Evolutionary conservation across 2,329 filamentous ascomycete genomes (phyloP).

Genomic region (Colletotrichum tamarilloi): DNA sequence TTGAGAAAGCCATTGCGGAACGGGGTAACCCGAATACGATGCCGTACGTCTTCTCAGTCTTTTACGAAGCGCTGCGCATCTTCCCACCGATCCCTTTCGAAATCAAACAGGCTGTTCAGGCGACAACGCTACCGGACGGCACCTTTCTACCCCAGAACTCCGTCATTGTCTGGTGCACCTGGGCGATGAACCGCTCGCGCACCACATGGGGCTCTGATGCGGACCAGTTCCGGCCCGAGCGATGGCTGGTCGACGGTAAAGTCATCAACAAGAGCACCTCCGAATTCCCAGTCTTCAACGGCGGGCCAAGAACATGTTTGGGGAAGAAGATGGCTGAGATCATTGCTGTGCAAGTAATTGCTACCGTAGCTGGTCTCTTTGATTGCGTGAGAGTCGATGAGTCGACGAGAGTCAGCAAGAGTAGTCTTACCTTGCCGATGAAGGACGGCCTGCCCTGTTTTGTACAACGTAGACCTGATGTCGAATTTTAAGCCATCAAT

Average conservation of each 20-base stretch:
- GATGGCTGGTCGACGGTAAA: conserved; percentile 62
- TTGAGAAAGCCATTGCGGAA: conserved; percentile 44
- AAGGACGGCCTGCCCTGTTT: conserved; percentile 66
- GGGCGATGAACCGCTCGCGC: conserved; percentile 71
- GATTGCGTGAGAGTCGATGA: conserved; percentile 59
- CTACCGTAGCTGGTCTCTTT: conserved; percentile 60
- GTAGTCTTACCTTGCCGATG: conserved; percentile 73
- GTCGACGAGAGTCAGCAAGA: conserved; percentile 65
- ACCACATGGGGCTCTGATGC: conserved; percentile 68
- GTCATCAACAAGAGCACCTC: conserved; percentile 56
- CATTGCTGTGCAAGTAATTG: conserved; percentile 67
- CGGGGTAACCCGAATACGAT: conserved; percentile 50
- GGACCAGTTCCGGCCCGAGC: conserved; percentile 64
- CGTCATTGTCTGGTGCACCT: conserved; percentile 72
- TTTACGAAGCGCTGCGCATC: conserved; percentile 71
- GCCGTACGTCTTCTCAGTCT: conserved; percentile 70
- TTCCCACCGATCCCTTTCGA: conserved; percentile 75
- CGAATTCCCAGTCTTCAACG: conserved; percentile 75
- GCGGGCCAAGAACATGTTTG: conserved; percentile 69
- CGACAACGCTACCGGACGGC: conserved; percentile 68
- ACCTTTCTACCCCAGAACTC: conserved; percentile 65
- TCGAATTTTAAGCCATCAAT: neutral
- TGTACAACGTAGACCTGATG: conserved; percentile 40
- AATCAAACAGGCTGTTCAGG: conserved; percentile 67
- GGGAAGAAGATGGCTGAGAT: conserved; percentile 74